A percentile compares a stretch with the other conserved stretches of the same genome.
Evolutionary conservation across 2,329 filamentous ascomycete species (phyloP).

Genomic region (Botrytis pseudocinerea): DNA sequence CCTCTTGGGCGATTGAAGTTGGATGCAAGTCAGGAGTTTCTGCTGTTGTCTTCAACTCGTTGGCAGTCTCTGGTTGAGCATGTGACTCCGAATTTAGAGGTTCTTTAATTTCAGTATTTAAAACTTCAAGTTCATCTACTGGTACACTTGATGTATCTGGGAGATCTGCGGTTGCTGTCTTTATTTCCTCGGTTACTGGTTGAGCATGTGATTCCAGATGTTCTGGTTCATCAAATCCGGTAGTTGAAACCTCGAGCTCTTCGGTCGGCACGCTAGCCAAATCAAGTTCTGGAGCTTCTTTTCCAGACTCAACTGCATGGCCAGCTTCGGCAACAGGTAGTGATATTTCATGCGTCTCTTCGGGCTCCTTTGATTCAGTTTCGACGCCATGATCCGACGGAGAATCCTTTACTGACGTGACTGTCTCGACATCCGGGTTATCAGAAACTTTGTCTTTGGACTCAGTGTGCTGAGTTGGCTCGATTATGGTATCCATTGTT

Average conservation of each 20-base stretch:
- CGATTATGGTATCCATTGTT: not conserved
- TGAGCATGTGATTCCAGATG: not conserved
- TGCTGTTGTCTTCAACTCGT: not conserved
- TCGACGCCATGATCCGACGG: not conserved
- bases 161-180: not conserved
- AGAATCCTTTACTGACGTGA: not conserved
- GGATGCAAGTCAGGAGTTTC: not conserved
- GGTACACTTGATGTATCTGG: not conserved
- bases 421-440: not conserved
- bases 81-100: not conserved
- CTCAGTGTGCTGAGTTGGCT: not conserved
- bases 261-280: not conserved
- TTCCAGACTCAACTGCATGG: not conserved
- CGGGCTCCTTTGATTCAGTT: not conserved
- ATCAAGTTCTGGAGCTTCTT: not conserved
- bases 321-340: not conserved
- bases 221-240: not conserved
- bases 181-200: not conserved
- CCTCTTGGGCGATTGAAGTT: not conserved
- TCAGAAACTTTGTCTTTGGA: not conserved
- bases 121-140: slow-evolving; percentile 4
- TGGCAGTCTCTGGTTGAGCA: not conserved
- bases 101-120: not conserved
- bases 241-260: slow-evolving; percentile 14
- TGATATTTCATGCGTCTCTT: not conserved